Percentiles rank a stretch among this genome's conserved stretches.
Conservation (phyloP, 495 filamentous ascomycete species). For the Neurospora sp. region DNA sequence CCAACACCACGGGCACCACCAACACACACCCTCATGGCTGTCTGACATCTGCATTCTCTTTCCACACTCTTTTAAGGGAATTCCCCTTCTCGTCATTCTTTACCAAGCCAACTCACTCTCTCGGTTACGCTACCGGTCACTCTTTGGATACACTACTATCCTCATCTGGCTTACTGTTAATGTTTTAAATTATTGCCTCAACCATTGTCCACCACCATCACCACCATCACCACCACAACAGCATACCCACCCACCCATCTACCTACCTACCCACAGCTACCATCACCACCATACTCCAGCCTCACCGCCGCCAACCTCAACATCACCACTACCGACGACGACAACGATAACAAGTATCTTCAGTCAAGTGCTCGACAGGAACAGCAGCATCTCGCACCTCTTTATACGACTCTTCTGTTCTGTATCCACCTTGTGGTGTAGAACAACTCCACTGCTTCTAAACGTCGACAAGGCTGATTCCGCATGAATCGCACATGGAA, state of each 20-base stretch:
- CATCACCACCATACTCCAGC: neutral
- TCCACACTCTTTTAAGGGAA: neutral
- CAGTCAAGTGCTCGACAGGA: neutral
- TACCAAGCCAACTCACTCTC: neutral
- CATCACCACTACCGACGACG: neutral
- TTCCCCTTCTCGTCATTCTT: neutral
- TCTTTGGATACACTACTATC: neutral
- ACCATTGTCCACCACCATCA: neutral
- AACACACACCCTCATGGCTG: neutral
- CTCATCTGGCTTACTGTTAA: neutral
- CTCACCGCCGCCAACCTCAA: neutral
- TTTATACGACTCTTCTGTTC: neutral
- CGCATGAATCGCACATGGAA: slow-evolving; percentile 26
- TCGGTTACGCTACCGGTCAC: neutral
- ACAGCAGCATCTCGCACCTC: neutral
- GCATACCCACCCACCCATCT: neutral
- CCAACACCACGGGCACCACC: neutral
- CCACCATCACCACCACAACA: neutral
- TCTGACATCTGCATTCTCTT: neutral
- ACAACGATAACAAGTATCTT: neutral
- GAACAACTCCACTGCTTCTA: neutral
- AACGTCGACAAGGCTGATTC: slow-evolving; percentile 1
- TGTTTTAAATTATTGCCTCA: neutral
- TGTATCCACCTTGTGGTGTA: neutral
- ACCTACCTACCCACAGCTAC: neutral